phyloP scores from a whole-genome alignment of 1,284 basidiomycete genomes.

The Porodaedalea pini region DNA sequence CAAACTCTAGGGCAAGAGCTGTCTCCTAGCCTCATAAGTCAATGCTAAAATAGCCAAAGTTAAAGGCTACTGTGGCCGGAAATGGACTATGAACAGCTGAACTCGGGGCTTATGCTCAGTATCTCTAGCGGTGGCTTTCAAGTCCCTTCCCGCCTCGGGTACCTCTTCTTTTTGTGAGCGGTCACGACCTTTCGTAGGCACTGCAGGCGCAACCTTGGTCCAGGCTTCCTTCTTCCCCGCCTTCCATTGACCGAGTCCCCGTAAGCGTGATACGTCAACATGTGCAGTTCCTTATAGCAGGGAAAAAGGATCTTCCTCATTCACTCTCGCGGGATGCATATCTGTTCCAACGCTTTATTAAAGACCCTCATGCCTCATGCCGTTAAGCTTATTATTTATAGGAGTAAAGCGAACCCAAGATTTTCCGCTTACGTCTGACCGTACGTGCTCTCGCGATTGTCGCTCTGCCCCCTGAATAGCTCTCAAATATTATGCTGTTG shows the following conservation, averaged over 20 bases:
- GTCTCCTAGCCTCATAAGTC: background rate
- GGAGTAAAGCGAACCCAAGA: background rate
- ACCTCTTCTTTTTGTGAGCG: too few species aligned
- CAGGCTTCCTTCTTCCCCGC: background rate
- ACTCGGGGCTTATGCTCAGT: background rate
- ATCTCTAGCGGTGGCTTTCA: background rate
- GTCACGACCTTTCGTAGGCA: background rate
- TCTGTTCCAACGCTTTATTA: background rate
- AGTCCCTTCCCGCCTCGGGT: too few species aligned
- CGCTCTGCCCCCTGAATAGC: background rate
- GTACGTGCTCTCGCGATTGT: background rate
- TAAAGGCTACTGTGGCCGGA: background rate
- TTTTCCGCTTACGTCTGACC: background rate
- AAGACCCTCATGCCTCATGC: background rate
- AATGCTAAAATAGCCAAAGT: background rate
- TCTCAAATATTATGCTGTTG: too few species aligned
- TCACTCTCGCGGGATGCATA: slow-evolving; percentile 3
- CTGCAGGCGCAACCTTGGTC: background rate
- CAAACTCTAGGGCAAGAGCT: background rate
- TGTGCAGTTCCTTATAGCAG: background rate
- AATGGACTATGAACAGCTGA: background rate
- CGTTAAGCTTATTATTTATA: background rate
- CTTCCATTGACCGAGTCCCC: background rate
- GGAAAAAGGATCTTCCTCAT: background rate
- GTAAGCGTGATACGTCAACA: background rate